A percentile compares a stretch with the other conserved stretches of the same genome.
Evolutionary conservation across 139 green algal genomes (phyloP).

Genomic region (Tetraselmis chui): DNA sequence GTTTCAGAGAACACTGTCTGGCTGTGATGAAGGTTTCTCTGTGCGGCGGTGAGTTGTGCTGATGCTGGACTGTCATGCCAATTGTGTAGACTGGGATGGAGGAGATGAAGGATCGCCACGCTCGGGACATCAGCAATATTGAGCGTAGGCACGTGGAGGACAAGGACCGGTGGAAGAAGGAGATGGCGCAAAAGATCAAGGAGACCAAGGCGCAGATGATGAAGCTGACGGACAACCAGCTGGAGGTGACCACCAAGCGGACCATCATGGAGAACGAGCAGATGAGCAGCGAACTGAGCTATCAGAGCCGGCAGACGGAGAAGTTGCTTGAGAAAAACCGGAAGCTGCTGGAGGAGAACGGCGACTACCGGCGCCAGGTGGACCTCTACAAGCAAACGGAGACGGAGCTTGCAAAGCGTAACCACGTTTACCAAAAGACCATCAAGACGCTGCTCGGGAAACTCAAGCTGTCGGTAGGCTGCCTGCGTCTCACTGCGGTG

Average conservation of each 20-base stretch:
- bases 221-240: slow-evolving; percentile 69
- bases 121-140: slow-evolving; percentile 62
- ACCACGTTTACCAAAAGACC: slow-evolving; percentile 51
- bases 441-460: slow-evolving; percentile 47
- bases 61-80: slow-evolving; percentile 2
- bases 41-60: too few relatives aligned
- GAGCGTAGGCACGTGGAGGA: slow-evolving; percentile 76
- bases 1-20: too few relatives aligned
- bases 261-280: slow-evolving; percentile 80
- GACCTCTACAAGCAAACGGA: slow-evolving; percentile 56
- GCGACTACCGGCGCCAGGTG: slow-evolving; percentile 45
- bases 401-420: slow-evolving; percentile 54
- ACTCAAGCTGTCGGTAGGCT: slow-evolving; percentile 5
- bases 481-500: too few relatives aligned
- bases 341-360: slow-evolving; percentile 35
- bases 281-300: slow-evolving; percentile 63
- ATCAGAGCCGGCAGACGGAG: slow-evolving; percentile 46
- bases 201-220: slow-evolving; percentile 67
- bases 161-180: slow-evolving; percentile 67
- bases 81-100: slow-evolving; percentile 17
- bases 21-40: too few relatives aligned
- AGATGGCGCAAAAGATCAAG: slow-evolving; percentile 57
- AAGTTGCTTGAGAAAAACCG: slow-evolving; percentile 11
- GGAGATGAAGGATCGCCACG: slow-evolving; percentile 4
- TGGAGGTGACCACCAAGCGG: slow-evolving; percentile 75